Percentiles rank a stretch among this genome's conserved stretches.
Conservation (phyloP, 164 flowering plant species). For the Brasenia schreberi region DNA sequence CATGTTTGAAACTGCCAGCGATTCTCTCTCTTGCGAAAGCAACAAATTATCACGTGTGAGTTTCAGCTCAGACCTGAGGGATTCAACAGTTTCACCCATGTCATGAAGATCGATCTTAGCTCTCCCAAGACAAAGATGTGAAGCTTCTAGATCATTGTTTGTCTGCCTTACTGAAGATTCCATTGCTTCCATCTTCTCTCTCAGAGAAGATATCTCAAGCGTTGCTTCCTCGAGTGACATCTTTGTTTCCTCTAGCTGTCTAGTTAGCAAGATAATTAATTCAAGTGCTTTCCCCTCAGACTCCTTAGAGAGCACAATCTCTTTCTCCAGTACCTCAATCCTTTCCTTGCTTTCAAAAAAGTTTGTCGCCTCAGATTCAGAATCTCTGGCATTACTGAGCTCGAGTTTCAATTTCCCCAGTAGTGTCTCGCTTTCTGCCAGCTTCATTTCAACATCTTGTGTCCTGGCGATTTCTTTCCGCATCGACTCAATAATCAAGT, state of each 20-base stretch:
- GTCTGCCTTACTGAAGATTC: slow-evolving; percentile 6
- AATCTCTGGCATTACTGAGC: slow-evolving; percentile 9
- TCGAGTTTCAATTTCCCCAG: slow-evolving; percentile 21
- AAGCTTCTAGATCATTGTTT: background rate
- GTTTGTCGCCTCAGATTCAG: slow-evolving; percentile 13
- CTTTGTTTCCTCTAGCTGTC: slow-evolving; percentile 50
- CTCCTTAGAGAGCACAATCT: slow-evolving; percentile 26
- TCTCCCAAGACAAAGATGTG: slow-evolving; percentile 8
- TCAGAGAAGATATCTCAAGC: slow-evolving; percentile 28
- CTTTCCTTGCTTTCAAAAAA: slow-evolving; percentile 15
- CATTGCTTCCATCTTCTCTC: slow-evolving; percentile 14
- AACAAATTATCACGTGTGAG: slow-evolving; percentile 13
- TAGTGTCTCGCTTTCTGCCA: slow-evolving; percentile 12
- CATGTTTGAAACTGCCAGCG: slow-evolving; percentile 14
- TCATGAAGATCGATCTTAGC: slow-evolving; percentile 4
- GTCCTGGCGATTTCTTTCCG: slow-evolving; percentile 22
- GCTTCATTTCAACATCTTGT: slow-evolving; percentile 11
- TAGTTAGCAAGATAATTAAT: slow-evolving; percentile 27
- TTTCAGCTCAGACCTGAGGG: slow-evolving; percentile 31
- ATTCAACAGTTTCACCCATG: slow-evolving; percentile 11
- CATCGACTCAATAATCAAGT: slow-evolving; percentile 11
- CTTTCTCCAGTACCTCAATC: slow-evolving; percentile 26
- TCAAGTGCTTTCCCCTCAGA: slow-evolving; percentile 28
- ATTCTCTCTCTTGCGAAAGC: slow-evolving; percentile 20
- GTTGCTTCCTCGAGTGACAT: slow-evolving; percentile 45